phyloP scores from a whole-genome alignment of 768 basidiomycete species.

The Flagelloscypha sp. region DNA sequence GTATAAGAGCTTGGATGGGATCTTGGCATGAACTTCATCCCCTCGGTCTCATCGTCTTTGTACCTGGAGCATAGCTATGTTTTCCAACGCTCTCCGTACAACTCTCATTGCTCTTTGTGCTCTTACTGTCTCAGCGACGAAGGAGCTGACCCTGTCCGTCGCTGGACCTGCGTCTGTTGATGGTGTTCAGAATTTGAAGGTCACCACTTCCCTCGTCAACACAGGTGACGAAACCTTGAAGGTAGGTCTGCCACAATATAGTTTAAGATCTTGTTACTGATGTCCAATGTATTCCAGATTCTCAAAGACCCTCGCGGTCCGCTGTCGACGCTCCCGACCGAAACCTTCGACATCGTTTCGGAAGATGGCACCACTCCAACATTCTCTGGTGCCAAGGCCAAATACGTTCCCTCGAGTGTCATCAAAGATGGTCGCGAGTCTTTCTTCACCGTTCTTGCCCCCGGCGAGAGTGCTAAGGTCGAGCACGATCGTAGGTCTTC shows the following conservation, averaged over 20 bases:
- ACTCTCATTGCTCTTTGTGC: slow-evolving; percentile 26
- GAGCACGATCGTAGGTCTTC: slow-evolving; percentile 32
- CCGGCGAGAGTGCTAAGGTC: slow-evolving; percentile 27
- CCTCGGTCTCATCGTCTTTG: too few species aligned
- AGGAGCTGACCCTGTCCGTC: slow-evolving; percentile 28
- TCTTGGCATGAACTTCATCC: too few species aligned
- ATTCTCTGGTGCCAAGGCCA: slow-evolving; percentile 37
- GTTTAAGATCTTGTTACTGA: too few species aligned
- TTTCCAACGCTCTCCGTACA: slow-evolving; percentile 23
- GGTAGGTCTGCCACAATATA: too few species aligned
- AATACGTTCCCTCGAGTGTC: slow-evolving; percentile 29
- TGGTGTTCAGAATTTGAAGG: slow-evolving; percentile 29
- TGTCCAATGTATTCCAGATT: too few species aligned
- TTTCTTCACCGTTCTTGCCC: slow-evolving; percentile 29
- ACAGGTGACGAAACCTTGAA: slow-evolving; percentile 39
- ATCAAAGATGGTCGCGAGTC: slow-evolving; percentile 17
- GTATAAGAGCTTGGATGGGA: too few species aligned
- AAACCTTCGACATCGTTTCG: slow-evolving; percentile 33
- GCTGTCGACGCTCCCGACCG: slow-evolving; percentile 30
- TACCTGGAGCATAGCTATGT: too few species aligned
- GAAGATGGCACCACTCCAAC: slow-evolving; percentile 24
- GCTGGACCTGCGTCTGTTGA: slow-evolving; percentile 26
- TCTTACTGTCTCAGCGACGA: slow-evolving; percentile 24
- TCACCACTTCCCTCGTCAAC: slow-evolving; percentile 35
- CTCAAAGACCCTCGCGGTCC: slow-evolving; percentile 37